phyloP scores from a whole-genome alignment of 208 protist genomes.

The Plasmodiophora brassicae region DNA sequence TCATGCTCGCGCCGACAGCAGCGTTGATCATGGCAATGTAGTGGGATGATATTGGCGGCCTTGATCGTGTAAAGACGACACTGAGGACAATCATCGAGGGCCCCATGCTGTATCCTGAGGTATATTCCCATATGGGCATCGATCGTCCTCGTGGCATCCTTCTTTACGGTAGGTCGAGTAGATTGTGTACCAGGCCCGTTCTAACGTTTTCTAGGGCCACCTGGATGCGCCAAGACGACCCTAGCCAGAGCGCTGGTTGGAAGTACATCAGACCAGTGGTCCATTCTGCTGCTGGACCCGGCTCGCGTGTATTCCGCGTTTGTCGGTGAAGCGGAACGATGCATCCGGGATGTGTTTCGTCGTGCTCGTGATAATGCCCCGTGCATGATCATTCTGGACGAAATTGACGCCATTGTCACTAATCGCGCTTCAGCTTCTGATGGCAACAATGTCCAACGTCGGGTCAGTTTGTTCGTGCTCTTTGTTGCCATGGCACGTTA shows the following conservation, averaged over 20 bases:
- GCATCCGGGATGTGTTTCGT: constrained; percentile 30
- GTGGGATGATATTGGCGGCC: constrained; percentile 36
- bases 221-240: constrained; percentile 44
- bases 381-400: constrained; percentile 49
- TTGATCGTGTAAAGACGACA: constrained; percentile 18
- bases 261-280: not conserved
- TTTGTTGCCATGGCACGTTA: not conserved
- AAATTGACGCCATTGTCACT: constrained; percentile 43
- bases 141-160: constrained; percentile 29
- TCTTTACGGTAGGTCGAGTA: no score
- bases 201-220: no score
- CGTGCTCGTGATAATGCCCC: constrained; percentile 28
- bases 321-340: constrained; percentile 38
- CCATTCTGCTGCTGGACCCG: not conserved
- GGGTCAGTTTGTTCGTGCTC: not conserved
- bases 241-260: constrained; percentile 30
- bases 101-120: constrained; percentile 14
- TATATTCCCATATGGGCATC: not conserved
- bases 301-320: constrained; percentile 6
- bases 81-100: not conserved
- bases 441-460: not conserved
- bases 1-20: not conserved
- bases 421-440: not conserved
- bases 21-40: not conserved
- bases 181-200: no score